Evolutionary conservation across 1,284 basidiomycete species (phyloP), one percentile per base, ranked within the genome.

Genomic region (Pyrrhoderma noxium): DNA sequence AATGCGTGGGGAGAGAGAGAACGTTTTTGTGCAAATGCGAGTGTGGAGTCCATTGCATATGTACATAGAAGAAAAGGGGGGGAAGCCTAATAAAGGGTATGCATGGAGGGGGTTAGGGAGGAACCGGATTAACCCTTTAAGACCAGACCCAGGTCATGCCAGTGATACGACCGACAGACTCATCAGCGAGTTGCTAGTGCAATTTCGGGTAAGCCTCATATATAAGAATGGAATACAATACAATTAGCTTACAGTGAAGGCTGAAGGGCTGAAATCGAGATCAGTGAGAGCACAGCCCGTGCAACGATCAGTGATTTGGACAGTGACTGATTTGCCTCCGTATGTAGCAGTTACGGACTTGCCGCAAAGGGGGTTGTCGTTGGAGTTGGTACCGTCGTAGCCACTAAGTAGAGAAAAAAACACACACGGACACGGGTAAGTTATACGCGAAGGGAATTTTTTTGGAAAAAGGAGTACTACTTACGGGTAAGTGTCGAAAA

Each of bases 321-420:
- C 73, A 0, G 61, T 60, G 40, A 70, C 60, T 3, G 65, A 62
- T 19, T 66, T 67, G 37, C 69, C 68, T 27, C 62, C 53, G 59
- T 64, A 65, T 69, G 45, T 2, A 22, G 45, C 27, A 40, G 58
- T 60, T 45, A 71, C 59, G 51, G 66, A 61, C 51, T 65, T 65
- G 41, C 68, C 67, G 56, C 75, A 77, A 55, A 75, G 66, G 8
- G 74, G 73, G 63, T 75, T 75, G 53, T 62, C 55, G 61, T 75
- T 71, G 5, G 69, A 67, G 62, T 75, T 71, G 2, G 47, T 53
- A 2, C 64, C 67, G 47, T 62, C 56, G 56, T 65, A 64, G 37
- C 68, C 62, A 46, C 54, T 58, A 21, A 4, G 37, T 19, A 23
- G 44, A 18, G 27, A 7, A 5, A 7, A 18, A 5, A 7, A 40